phyloP scores from a whole-genome alignment of 2,329 filamentous ascomycete genomes.

The Tolypocladium guangdongense region DNA sequence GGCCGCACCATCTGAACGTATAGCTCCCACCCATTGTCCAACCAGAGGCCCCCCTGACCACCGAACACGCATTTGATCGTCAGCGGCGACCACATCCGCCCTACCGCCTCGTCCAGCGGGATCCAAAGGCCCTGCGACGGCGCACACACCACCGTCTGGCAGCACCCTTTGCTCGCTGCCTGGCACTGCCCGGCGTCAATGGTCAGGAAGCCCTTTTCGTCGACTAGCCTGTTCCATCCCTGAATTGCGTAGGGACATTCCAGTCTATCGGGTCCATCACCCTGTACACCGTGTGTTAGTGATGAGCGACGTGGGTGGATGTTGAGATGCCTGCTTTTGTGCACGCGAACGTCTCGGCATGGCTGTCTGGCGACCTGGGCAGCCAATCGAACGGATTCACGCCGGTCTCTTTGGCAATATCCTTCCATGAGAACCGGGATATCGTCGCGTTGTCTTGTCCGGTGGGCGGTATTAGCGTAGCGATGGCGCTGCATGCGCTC shows the following conservation, averaged over 20 bases:
- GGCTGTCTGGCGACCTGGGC: not conserved
- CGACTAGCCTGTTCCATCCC: not conserved
- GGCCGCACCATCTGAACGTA: conserved; percentile 2
- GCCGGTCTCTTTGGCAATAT: not conserved
- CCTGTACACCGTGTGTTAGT: not conserved
- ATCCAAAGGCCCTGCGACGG: not conserved
- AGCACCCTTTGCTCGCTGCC: not conserved
- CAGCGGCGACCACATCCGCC: not conserved
- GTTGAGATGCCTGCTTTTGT: not conserved
- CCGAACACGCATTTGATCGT: not conserved
- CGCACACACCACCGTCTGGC: not conserved
- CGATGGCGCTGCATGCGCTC: not conserved
- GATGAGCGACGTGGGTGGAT: not conserved
- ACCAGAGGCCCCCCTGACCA: not conserved
- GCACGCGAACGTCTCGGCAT: not conserved
- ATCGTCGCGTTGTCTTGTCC: not conserved
- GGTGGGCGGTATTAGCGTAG: not conserved
- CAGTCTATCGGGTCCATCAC: not conserved
- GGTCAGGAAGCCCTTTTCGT: not conserved
- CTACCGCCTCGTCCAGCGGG: not conserved
- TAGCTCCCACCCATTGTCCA: not conserved
- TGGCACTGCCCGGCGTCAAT: not conserved
- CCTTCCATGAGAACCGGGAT: not conserved
- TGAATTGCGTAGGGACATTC: not conserved
- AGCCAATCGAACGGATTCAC: not conserved